Percentiles rank a stretch among this genome's conserved stretches.
These are phyloP conservation scores for Neocatenulostroma microsporum DNA, from an alignment of 2,329 filamentous ascomycete species.

Conservation along the genomic window DNA sequence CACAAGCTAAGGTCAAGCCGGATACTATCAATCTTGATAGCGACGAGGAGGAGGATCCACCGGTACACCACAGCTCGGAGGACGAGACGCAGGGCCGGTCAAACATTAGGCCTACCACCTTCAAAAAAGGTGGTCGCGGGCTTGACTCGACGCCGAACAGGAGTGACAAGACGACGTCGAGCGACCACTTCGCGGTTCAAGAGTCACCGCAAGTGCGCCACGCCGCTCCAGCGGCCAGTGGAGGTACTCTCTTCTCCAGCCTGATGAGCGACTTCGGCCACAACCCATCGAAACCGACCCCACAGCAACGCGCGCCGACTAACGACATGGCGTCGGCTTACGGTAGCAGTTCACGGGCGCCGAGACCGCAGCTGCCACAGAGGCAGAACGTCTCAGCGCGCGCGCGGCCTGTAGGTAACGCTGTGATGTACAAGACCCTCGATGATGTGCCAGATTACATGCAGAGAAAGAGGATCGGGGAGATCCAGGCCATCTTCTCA, in stretches of 20 bases:
- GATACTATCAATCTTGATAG: slow-evolving; percentile 16
- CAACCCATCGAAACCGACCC: slow-evolving; percentile 8
- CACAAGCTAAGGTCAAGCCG: slow-evolving; percentile 16
- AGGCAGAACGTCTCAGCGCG: background rate
- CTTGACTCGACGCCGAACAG: slow-evolving; percentile 26
- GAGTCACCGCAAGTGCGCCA: slow-evolving; percentile 23
- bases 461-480: slow-evolving; percentile 44
- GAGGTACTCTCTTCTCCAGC: slow-evolving; percentile 14
- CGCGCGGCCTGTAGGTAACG: slow-evolving; percentile 19
- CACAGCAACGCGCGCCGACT: background rate
- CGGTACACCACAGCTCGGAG: slow-evolving; percentile 23
- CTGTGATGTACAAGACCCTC: slow-evolving; percentile 34
- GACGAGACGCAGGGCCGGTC: slow-evolving; percentile 35
- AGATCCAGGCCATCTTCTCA: slow-evolving; percentile 45
- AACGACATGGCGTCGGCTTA: slow-evolving; percentile 41
- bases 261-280: slow-evolving; percentile 22
- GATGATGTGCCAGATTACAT: slow-evolving; percentile 46
- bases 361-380: slow-evolving; percentile 11
- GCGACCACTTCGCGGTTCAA: slow-evolving; percentile 13
- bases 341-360: slow-evolving; percentile 20
- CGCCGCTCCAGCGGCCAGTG: slow-evolving; percentile 6
- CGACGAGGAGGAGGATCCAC: slow-evolving; percentile 50
- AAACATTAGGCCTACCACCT: slow-evolving; percentile 55
- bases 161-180: slow-evolving; percentile 5
- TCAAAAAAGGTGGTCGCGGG: slow-evolving; percentile 37